phyloP scores from a whole-genome alignment of 2,329 filamentous ascomycete genomes.

The Trichoderma guizhouense region DNA sequence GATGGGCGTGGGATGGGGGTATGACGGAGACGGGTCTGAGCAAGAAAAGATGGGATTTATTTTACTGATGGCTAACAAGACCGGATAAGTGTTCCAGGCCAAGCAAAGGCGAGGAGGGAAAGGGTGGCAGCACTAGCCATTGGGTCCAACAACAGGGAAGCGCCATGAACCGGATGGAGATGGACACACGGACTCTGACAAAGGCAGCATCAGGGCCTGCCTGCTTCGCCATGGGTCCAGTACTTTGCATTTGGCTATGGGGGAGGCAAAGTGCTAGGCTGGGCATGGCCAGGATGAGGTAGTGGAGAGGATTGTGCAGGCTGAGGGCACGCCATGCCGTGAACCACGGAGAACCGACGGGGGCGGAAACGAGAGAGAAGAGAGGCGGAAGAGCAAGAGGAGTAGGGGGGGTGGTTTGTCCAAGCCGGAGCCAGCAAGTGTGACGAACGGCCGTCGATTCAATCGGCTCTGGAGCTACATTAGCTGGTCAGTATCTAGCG shows the following conservation, averaged over 20 bases:
- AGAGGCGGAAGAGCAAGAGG: background rate
- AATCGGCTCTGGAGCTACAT: slow-evolving; percentile 11
- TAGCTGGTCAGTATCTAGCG: slow-evolving; percentile 1
- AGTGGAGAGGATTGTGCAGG: slow-evolving; percentile 16
- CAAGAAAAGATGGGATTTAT: background rate
- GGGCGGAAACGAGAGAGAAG: background rate
- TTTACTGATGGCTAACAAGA: slow-evolving; percentile 18
- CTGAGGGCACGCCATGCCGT: slow-evolving; percentile 26
- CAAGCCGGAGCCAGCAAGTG: background rate
- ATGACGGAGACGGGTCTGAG: slow-evolving; percentile 17
- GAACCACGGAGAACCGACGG: background rate
- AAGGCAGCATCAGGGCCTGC: slow-evolving; percentile 5
- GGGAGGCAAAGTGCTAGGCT: slow-evolving; percentile 16
- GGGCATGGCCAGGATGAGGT: slow-evolving; percentile 10
- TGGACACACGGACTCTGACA: slow-evolving; percentile 7
- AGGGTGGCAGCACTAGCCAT: slow-evolving; percentile 32
- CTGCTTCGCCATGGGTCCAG: background rate
- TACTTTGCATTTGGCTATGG: background rate
- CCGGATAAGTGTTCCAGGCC: slow-evolving; percentile 28
- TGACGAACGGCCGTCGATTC: slow-evolving; percentile 8
- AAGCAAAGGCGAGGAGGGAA: background rate
- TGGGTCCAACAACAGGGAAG: slow-evolving; percentile 25
- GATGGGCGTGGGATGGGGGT: slow-evolving; percentile 11
- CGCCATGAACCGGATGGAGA: slow-evolving; percentile 21
- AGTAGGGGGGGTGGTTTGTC: background rate